These are phyloP conservation scores for Prinsepia uniflora DNA, from an alignment of 306 rosid genomes.

Conservation along the genomic window DNA sequence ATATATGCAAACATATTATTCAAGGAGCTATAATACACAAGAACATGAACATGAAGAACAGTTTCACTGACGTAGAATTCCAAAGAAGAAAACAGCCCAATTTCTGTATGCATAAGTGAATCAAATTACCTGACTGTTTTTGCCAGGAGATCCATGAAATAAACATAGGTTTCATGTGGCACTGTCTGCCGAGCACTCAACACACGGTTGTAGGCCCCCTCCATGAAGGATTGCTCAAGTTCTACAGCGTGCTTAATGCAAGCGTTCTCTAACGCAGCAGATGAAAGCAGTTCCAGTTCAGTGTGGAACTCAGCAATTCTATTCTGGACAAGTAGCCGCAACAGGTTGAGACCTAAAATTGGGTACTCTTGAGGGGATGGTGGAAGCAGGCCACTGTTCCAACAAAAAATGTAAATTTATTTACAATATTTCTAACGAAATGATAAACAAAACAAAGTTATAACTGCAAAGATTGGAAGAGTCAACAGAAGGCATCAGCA, in stretches of 20 bases:
- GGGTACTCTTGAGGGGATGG: slow-evolving; percentile 85
- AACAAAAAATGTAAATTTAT: slow-evolving; percentile 22
- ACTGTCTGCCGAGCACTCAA: slow-evolving; percentile 89
- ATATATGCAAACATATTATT: neutral
- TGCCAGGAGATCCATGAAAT: slow-evolving; percentile 96
- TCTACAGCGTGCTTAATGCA: slow-evolving; percentile 97
- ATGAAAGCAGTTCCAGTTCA: slow-evolving; percentile 83
- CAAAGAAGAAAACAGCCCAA: neutral
- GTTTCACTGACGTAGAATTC: neutral
- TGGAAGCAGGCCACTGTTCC: slow-evolving; percentile 68
- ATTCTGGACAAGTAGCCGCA: slow-evolving; percentile 95
- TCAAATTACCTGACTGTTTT: slow-evolving; percentile 82
- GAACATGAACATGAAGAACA: neutral
- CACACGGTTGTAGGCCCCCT: slow-evolving; percentile 97
- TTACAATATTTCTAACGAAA: slow-evolving; percentile 5
- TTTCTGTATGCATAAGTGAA: neutral
- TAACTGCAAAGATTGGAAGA: neutral
- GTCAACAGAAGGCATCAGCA: neutral
- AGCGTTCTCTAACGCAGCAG: slow-evolving; percentile 79
- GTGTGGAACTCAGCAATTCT: slow-evolving; percentile 98
- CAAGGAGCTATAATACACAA: neutral
- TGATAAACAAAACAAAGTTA: neutral
- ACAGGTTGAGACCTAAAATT: slow-evolving; percentile 89
- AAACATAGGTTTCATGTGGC: slow-evolving; percentile 81
- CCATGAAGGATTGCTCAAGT: slow-evolving; percentile 99